A percentile compares a stretch with the other conserved stretches of the same genome.
These are phyloP conservation scores for Penicillium sp. DNA, from an alignment of 2,329 filamentous ascomycete genomes.

Conservation along the genomic window DNA sequence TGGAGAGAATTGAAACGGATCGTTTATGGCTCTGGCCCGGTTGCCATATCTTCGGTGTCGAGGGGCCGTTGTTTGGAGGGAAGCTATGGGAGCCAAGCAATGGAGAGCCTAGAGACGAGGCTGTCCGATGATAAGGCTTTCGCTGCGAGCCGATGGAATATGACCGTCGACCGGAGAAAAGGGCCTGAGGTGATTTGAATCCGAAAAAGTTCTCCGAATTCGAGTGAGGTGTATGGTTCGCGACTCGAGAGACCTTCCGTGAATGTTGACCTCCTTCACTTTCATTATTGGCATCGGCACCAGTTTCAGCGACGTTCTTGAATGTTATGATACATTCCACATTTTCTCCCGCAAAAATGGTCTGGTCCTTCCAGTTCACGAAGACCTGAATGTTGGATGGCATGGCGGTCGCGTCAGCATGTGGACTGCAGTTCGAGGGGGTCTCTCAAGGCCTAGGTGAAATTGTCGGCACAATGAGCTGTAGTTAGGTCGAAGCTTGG, in stretches of 20 bases:
- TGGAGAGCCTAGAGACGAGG: conserved; percentile 43
- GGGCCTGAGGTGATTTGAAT: conserved; percentile 38
- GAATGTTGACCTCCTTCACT: conserved; percentile 33
- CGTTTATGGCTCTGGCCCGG: conserved; percentile 64
- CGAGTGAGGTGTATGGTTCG: conserved; percentile 31
- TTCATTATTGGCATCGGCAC: conserved; percentile 31
- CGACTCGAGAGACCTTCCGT: conserved; percentile 39
- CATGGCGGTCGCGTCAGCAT: conserved; percentile 43
- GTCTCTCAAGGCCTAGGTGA: conserved; percentile 10
- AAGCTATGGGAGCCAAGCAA: conserved; percentile 43
- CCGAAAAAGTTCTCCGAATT: conserved; percentile 41
- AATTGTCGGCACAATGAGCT: conserved; percentile 10
- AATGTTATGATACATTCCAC: conserved; percentile 96
- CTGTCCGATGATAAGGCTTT: conserved; percentile 38
- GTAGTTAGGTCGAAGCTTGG: conserved; percentile 8
- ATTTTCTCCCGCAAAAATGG: conserved; percentile 94
- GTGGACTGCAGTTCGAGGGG: conserved; percentile 21
- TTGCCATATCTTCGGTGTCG: conserved; percentile 35
- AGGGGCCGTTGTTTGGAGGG: conserved; percentile 34
- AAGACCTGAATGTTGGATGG: conserved; percentile 86
- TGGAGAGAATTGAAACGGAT: conserved; percentile 79
- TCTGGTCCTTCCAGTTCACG: conserved; percentile 90
- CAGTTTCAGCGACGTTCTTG: conserved; percentile 68
- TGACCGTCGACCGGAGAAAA: conserved; percentile 41
- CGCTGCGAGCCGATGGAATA: conserved; percentile 35